Conservation (phyloP, 768 basidiomycete genomes). For the Leccinum aurantiacum region DNA sequence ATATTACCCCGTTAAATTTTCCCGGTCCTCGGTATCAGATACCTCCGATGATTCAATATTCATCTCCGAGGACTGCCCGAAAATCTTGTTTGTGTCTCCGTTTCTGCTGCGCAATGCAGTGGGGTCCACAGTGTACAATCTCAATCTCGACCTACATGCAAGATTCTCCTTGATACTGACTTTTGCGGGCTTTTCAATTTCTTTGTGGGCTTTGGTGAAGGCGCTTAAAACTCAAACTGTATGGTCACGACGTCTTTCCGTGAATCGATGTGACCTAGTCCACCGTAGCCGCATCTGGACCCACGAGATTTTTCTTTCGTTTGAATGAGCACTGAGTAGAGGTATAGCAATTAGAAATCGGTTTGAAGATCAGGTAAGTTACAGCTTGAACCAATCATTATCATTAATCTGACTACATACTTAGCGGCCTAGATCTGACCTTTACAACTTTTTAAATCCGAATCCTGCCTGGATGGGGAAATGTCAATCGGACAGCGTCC, state of each 20-base stretch:
- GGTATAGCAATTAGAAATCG: not conserved
- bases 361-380: no score
- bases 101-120: conserved; percentile 69
- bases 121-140: conserved; percentile 62
- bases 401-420: no score
- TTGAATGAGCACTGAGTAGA: conserved; percentile 37
- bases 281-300: conserved; percentile 41
- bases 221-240: conserved; percentile 46
- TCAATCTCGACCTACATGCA: conserved; percentile 46
- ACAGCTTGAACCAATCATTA: no score
- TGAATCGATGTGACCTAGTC: conserved; percentile 66
- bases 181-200: conserved; percentile 13
- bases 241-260: conserved; percentile 56
- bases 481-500: not conserved
- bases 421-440: not conserved
- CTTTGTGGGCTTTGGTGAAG: conserved; percentile 8
- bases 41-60: no score
- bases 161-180: conserved; percentile 27
- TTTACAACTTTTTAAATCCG: not conserved
- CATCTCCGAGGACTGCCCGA: not conserved
- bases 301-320: conserved; percentile 25
- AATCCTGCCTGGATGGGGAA: not conserved
- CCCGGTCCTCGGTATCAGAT: no score
- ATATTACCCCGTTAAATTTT: no score
- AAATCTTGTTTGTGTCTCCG: conserved; percentile 57